phyloP scores from a whole-genome alignment of 345 rosid genomes.

The Populus nigra region DNA sequence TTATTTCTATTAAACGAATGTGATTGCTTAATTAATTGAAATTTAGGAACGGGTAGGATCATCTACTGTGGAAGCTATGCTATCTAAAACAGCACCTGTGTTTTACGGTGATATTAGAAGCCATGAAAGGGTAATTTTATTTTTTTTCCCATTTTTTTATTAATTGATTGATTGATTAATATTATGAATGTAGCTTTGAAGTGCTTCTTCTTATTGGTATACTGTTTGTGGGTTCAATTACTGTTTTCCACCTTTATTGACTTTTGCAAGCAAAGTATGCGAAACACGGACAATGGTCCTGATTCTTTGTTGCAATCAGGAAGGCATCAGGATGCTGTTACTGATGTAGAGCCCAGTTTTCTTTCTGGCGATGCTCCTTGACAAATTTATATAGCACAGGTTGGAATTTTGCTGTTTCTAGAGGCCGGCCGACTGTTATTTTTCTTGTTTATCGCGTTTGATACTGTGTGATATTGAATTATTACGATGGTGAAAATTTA shows the following conservation, averaged over 20 bases:
- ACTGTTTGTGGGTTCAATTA: slow-evolving; percentile 55
- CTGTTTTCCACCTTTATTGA: slow-evolving; percentile 67
- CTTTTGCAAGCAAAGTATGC: slow-evolving; percentile 57
- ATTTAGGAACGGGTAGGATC: slow-evolving; percentile 65
- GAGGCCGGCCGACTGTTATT: not conserved
- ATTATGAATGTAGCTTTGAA: not conserved
- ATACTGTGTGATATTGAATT: not conserved
- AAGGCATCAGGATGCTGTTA: slow-evolving; percentile 16
- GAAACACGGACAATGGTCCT: slow-evolving; percentile 24
- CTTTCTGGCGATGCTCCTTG: slow-evolving; percentile 38
- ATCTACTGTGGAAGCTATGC: slow-evolving; percentile 70
- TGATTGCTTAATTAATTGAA: not conserved
- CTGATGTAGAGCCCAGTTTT: slow-evolving; percentile 24
- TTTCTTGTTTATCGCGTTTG: not conserved
- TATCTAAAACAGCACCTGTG: slow-evolving; percentile 62
- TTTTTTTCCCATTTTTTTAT: not conserved
- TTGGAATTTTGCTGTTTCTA: slow-evolving; percentile 12
- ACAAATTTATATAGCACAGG: slow-evolving; percentile 87
- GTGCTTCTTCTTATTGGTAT: slow-evolving; percentile 2
- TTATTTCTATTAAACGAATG: not conserved
- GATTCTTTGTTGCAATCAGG: slow-evolving; percentile 21
- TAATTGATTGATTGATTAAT: not conserved
- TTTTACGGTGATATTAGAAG: slow-evolving; percentile 82
- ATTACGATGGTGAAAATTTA: not conserved
- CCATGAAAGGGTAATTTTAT: slow-evolving; percentile 71